phyloP scores from a whole-genome alignment of 805 yeast genomes.

The Hanseniaspora lindneri region DNA sequence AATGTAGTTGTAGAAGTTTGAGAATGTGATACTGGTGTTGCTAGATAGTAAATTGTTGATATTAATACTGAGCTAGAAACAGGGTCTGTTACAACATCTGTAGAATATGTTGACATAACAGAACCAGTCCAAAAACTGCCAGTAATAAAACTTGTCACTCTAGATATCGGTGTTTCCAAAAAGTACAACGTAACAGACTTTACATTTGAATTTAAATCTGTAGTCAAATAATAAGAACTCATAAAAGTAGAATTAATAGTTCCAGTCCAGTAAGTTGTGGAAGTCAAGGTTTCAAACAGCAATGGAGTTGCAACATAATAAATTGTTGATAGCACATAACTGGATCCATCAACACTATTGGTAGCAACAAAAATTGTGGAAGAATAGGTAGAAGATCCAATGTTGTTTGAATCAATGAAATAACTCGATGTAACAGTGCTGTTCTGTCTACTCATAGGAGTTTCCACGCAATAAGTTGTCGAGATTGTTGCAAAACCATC shows the following conservation, averaged over 20 bases:
- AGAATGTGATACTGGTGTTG: slow-evolving; percentile 17
- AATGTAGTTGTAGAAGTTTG: slow-evolving; percentile 1
- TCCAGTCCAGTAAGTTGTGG: slow-evolving; percentile 17
- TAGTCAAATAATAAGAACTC: slow-evolving; percentile 15
- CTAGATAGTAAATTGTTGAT: slow-evolving; percentile 19
- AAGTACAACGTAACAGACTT: slow-evolving; percentile 16
- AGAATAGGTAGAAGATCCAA: slow-evolving; percentile 1
- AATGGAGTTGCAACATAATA: slow-evolving; percentile 19
- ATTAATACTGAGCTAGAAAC: slow-evolving; percentile 1
- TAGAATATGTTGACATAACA: slow-evolving; percentile 1
- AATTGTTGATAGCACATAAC: slow-evolving; percentile 9
- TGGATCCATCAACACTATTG: background rate
- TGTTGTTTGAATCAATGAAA: background rate
- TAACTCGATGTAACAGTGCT: slow-evolving; percentile 3
- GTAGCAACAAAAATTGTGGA: background rate
- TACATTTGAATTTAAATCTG: slow-evolving; percentile 15
- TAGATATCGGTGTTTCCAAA: slow-evolving; percentile 13
- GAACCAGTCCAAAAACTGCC: slow-evolving; percentile 12
- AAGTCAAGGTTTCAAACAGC: background rate
- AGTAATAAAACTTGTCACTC: background rate
- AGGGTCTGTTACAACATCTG: background rate
- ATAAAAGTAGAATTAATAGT: slow-evolving; percentile 15
- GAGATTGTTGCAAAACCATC: background rate
- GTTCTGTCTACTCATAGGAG: slow-evolving; percentile 7
- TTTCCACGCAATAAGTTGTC: slow-evolving; percentile 14